Conservation (phyloP, 371 early-diverging fungal genomes). For the Mucor plumbeus region DNA sequence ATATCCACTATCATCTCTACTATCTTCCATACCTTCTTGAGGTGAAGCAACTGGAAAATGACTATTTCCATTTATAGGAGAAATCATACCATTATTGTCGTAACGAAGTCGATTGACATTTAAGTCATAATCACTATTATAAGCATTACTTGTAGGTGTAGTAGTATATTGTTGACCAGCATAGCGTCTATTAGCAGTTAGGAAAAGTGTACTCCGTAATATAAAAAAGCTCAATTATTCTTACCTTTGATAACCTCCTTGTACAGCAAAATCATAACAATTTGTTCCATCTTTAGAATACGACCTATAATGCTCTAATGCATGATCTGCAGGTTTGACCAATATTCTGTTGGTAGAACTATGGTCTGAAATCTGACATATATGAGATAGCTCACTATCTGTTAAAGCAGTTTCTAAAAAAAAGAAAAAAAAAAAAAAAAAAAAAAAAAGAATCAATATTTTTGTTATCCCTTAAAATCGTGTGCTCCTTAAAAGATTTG, state of each 20-base stretch:
- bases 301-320: slow-evolving; percentile 27
- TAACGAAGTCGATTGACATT: slow-evolving; percentile 14
- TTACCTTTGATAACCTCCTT: slow-evolving; percentile 27
- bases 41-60: slow-evolving; percentile 15
- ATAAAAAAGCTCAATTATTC: not conserved
- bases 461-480: not conserved
- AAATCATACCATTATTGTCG: slow-evolving; percentile 7
- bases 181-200: slow-evolving; percentile 1
- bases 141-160: slow-evolving; percentile 2
- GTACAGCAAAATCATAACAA: slow-evolving; percentile 30
- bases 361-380: slow-evolving; percentile 51
- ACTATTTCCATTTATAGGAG: slow-evolving; percentile 12
- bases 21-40: slow-evolving; percentile 20
- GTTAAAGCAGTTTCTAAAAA: slow-evolving; percentile 38
- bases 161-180: not conserved
- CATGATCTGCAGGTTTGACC: slow-evolving; percentile 38
- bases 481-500: not conserved
- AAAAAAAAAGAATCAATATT: too few species aligned
- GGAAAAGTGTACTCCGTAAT: slow-evolving; percentile 4
- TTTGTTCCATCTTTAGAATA: slow-evolving; percentile 32
- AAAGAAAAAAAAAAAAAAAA: not conserved
- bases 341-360: slow-evolving; percentile 45
- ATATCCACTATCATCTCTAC: slow-evolving; percentile 20
- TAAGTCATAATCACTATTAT: slow-evolving; percentile 16
- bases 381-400: slow-evolving; percentile 42